Evolutionary conservation across 148 eudicot genomes (phyloP), one percentile per base, ranked within the genome.

Genomic region (Arbutus unedo): DNA sequence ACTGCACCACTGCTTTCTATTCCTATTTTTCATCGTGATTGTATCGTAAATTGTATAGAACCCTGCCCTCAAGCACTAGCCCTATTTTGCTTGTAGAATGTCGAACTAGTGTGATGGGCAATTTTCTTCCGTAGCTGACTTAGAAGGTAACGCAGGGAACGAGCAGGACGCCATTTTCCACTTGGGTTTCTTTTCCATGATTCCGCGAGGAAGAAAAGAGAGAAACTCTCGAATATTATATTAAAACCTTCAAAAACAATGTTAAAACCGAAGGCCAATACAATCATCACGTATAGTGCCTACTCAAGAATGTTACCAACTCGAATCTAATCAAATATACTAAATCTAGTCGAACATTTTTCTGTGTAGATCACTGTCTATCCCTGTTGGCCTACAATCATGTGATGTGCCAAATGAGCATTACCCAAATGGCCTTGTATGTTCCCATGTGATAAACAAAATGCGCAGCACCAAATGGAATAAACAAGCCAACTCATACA

Each of bases 331-430:
- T 49, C 31, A 49, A 47, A n/a, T 74, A 55, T 73, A 70, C 53
- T 45, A 47, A 44, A 73, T 11, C 38, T 49, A 75, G 41, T 43
- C 18, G 15, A 51, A 4, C 78, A 49, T n/a, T 23, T 47, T 73
- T 21, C 53, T 5, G 3, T 73, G 4, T 21, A 19, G 3, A n/a
- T 73, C 50, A 73, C 45, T 0, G 25, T 2, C 1, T 45, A 73
- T 47, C 53, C 53, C 23, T 73, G 53, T 18, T 73, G 13, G 7
- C 54, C 53, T n/a, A 47, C 9, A 18, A 47, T 9, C 76, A 73
- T n/a, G 54, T 15, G n/a, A 47, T 73, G 31, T 73, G 76, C 18
- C 21, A 19, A 75, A 75, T 75, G 43, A 75, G 78, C 44, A 50
- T 75, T 43, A 75, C 15, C 54, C 53, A 73, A 60, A 3, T 60